phyloP scores from a whole-genome alignment of 2,329 filamentous ascomycete species.

The Beauveria varroae region DNA sequence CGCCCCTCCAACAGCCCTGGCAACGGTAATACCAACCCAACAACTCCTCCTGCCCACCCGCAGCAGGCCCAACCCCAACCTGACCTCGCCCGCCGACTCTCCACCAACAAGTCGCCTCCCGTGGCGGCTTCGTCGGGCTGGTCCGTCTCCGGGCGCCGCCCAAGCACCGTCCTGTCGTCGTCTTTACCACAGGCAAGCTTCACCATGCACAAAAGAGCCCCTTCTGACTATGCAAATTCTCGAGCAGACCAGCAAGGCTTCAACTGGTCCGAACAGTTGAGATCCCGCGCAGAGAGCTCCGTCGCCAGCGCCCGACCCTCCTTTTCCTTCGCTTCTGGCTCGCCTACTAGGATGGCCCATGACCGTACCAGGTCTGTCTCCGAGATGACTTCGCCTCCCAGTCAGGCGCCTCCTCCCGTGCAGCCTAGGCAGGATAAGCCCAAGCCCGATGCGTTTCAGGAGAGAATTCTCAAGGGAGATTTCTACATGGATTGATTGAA shows the following conservation, averaged over 20 bases:
- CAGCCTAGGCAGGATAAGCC: constrained; percentile 32
- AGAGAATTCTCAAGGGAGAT: constrained; percentile 93
- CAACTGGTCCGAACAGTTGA: constrained; percentile 95
- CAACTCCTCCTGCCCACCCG: constrained; percentile 27
- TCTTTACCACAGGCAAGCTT: constrained; percentile 50
- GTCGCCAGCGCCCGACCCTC: constrained; percentile 50
- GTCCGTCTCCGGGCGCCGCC: constrained; percentile 28
- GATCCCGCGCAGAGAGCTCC: constrained; percentile 80
- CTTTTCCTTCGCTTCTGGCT: constrained; percentile 47
- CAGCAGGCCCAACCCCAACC: constrained; percentile 10
- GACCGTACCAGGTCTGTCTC: constrained; percentile 64
- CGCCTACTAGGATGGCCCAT: constrained; percentile 38
- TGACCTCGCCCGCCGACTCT: constrained; percentile 23
- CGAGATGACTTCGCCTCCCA: constrained; percentile 52
- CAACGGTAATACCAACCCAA: constrained; percentile 51
- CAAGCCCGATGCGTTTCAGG: constrained; percentile 91
- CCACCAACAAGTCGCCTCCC: constrained; percentile 24
- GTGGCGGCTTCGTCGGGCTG: constrained; percentile 22
- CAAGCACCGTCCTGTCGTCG: constrained; percentile 27
- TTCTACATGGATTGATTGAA: constrained; percentile 84
- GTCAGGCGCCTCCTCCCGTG: constrained; percentile 39
- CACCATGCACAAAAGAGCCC: constrained; percentile 46
- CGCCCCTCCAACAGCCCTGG: constrained; percentile 51
- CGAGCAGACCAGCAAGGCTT: constrained; percentile 77
- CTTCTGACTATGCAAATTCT: constrained; percentile 56